A percentile compares a stretch with the other conserved stretches of the same genome.
Conservation (phyloP, 139 green algal genomes). For the Chlorokybus atmophyticus region DNA sequence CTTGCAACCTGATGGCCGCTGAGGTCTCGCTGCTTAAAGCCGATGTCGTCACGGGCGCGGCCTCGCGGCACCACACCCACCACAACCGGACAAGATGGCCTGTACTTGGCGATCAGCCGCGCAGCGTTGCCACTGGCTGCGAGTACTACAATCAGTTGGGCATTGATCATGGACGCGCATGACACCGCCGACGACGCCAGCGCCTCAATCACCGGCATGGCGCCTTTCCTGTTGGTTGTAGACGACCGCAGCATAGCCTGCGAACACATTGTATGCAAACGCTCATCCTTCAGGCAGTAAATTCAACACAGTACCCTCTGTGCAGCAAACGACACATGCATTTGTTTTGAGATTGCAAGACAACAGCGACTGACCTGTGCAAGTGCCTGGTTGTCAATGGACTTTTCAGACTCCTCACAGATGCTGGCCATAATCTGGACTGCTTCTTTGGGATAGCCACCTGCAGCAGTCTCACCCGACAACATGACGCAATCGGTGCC, state of each 20-base stretch:
- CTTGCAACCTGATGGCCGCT: constrained; percentile 6
- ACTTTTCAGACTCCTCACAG: constrained; percentile 51
- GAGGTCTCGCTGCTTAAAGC: neutral
- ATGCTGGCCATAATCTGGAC: constrained; percentile 58
- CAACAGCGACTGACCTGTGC: constrained; percentile 55
- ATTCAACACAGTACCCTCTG: no score
- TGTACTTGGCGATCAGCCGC: constrained; percentile 26
- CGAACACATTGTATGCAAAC: no score
- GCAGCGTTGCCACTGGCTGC: constrained; percentile 16
- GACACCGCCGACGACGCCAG: constrained; percentile 81
- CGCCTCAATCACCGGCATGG: constrained; percentile 78
- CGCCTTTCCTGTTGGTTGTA: constrained; percentile 56
- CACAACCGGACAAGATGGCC: constrained; percentile 14
- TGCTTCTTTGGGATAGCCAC: constrained; percentile 40
- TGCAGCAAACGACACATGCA: no score
- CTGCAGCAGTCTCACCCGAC: constrained; percentile 53
- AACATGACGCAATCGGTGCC: constrained; percentile 60
- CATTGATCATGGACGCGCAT: constrained; percentile 75
- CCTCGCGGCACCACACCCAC: constrained; percentile 18
- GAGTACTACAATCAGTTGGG: constrained; percentile 41
- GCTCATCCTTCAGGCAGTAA: no score
- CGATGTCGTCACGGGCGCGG: constrained; percentile 3
- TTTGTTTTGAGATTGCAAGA: neutral
- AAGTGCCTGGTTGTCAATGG: constrained; percentile 34
- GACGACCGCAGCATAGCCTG: neutral